Evolutionary conservation across 345 rosid genomes (phyloP), one percentile per base, ranked within the genome.

Genomic region (Pseudoturritis turrita): DNA sequence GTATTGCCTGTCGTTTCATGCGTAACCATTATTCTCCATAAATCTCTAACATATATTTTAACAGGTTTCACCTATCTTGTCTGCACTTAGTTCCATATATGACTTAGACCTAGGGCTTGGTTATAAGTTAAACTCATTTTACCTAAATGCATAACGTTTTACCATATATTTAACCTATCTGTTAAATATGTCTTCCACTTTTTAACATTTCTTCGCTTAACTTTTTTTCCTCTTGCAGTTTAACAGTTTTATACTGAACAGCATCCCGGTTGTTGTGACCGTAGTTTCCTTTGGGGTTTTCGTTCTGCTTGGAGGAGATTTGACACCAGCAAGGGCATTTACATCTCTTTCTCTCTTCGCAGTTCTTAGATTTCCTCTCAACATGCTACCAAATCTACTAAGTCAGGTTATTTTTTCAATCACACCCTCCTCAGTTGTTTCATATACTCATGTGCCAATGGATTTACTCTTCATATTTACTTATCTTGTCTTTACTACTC

Each of bases 251-350:
- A 72, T 89, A 57, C 79, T 95, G 37, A 91, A 89, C 83, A 91
- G 96, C 85, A 81, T 91, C 66, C 96, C 99, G 0, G 90, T 91
- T 59, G 75, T 88, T 23, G 96, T 89, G 74, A 89, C 97, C 0
- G 96, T 89, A 49, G 78, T 85, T 80, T 91, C 97, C 69, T 95
- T 95, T 80, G 97, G 97, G 71, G 73, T 83, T 70, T 91, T 88
- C 74, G 91, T 97, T 78, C 67, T 89, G 81, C 90, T 91, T 70
- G 99, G 99, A 51, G 99, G 99, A 68, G 89, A 87, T 73, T 76
- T 95, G 76, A 95, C 99, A 52, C 97, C 97, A 44, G 91, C 96
- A 12, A 88, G 89, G 70, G 97, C 99, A 67, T 95, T 95, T 81
- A 91, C 99, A 62, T 95, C 99, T 26, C 96, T 95, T 39, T 95